Evolutionary conservation across 1,284 basidiomycete species (phyloP).

Genomic region (Boletus semigastroideus): DNA sequence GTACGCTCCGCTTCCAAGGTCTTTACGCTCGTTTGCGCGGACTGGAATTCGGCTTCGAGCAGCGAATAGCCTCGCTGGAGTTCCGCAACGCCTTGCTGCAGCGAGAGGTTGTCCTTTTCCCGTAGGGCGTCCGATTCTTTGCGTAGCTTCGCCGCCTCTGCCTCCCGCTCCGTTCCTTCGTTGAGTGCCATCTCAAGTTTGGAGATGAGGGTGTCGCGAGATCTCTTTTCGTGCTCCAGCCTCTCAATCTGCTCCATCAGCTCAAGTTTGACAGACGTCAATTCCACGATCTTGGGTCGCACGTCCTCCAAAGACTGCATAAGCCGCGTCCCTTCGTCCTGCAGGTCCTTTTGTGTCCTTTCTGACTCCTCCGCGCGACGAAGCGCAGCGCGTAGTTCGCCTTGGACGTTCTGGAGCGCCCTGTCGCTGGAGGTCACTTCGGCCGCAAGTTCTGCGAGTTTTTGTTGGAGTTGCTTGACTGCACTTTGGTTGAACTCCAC

Average conservation of each 20-base stretch:
- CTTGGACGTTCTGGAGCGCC: conserved; percentile 58
- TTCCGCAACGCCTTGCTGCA: conserved; percentile 51
- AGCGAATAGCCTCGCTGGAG: conserved; percentile 61
- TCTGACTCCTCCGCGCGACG: conserved; percentile 75
- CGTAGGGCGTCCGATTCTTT: conserved; percentile 41
- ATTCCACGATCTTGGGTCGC: conserved; percentile 79
- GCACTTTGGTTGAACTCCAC: conserved; percentile 45
- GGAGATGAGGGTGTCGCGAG: conserved; percentile 56
- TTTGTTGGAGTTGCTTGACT: conserved; percentile 53
- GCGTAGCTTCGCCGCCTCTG: conserved; percentile 43
- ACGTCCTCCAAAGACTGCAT: conserved; percentile 80
- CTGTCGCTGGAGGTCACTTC: conserved; percentile 54
- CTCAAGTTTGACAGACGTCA: conserved; percentile 67
- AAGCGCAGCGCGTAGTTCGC: conserved; percentile 57
- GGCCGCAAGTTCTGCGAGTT: conserved; percentile 53
- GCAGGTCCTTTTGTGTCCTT: conserved; percentile 64
- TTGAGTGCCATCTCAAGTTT: conserved; percentile 60
- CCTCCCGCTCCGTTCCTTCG: conserved; percentile 50
- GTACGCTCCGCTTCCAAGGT: conserved; percentile 60
- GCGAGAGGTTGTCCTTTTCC: conserved; percentile 51
- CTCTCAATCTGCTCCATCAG: conserved; percentile 61
- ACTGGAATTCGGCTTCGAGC: conserved; percentile 62
- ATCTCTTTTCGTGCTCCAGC: conserved; percentile 52
- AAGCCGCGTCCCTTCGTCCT: conserved; percentile 67
- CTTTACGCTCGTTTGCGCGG: conserved; percentile 48